Evolutionary conservation across 202 grass and related monocot species (phyloP), one percentile per base, ranked within the genome.

Genomic region (Saccharum hybrid): DNA sequence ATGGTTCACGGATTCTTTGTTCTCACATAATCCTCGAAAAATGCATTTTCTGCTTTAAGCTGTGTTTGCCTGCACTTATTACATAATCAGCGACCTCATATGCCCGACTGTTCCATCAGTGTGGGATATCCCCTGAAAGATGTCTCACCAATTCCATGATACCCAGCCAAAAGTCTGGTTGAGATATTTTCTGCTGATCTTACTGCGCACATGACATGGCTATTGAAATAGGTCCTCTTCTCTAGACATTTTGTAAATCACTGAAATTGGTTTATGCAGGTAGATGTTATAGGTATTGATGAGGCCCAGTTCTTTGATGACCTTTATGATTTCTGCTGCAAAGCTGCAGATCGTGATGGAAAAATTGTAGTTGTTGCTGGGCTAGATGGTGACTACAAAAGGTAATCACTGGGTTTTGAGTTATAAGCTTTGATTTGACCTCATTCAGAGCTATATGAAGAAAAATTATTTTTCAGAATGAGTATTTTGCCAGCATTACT

Each of bases 231-330:
- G 28, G 57, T 3, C 63, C 14, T 48, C 13, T 30, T 52, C 19
- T 56, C 18, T 68, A 59, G 8, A 15, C n/a, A 43, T 61, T 61
- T 2, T 71, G 22, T 81, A 71, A 41, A 39, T 72, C 41, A 57
- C 61, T 88, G 56, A 66, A 42, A 19, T 62, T 52, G n/a, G 10
- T 38, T 62, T 28, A 48, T 73, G 83, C 87, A 98, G 96, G 75
- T 98, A 65, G 96, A 98, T 82, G 91, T 95, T 69, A 98, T 98
- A 83, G 96, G 96, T 48, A 93, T 98, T 62, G 96, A 98, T 84
- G 96, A 98, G 83, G 96, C 96, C 18, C 92, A 98, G 66, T 98
- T 98, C 79, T 98, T 98, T 15, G 92, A 71, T 13, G 92, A 95
- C 85, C 89, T 98, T 49, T 88, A 95, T 34, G 89, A 92, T 83